Evolutionary conservation across 106 monocot genomes (phyloP).

Genomic region (Cymbidium sinense): DNA sequence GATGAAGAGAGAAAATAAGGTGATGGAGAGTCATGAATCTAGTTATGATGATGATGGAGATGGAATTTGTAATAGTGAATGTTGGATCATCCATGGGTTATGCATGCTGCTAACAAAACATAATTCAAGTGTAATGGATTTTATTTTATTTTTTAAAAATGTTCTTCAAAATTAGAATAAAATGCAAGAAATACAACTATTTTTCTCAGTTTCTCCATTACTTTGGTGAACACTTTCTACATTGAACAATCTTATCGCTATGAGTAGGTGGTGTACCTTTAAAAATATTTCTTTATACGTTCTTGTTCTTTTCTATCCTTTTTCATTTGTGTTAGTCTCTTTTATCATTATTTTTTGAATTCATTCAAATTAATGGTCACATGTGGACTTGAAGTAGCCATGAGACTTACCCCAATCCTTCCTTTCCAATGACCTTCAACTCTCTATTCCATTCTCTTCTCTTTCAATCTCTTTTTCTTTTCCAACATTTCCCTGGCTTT

Average conservation of each 20-base stretch:
- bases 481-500: neutral
- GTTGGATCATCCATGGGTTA: neutral
- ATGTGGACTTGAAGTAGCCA: neutral
- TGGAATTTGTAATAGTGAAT: too few relatives aligned
- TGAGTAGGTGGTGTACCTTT: neutral
- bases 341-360: neutral
- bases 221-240: neutral
- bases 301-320: neutral
- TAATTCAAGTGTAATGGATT: neutral
- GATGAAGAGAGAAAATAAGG: too few relatives aligned
- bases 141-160: neutral
- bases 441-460: neutral
- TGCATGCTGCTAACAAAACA: neutral
- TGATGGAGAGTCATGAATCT: too few relatives aligned
- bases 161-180: neutral
- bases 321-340: neutral
- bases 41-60: too few relatives aligned
- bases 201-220: neutral
- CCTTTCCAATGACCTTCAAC: neutral
- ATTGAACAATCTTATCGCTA: neutral
- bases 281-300: neutral
- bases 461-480: neutral
- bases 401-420: neutral
- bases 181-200: neutral
- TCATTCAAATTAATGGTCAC: neutral